These are phyloP conservation scores for Populus hybrid DNA, from an alignment of 441 rosid genomes.

Conservation along the genomic window DNA sequence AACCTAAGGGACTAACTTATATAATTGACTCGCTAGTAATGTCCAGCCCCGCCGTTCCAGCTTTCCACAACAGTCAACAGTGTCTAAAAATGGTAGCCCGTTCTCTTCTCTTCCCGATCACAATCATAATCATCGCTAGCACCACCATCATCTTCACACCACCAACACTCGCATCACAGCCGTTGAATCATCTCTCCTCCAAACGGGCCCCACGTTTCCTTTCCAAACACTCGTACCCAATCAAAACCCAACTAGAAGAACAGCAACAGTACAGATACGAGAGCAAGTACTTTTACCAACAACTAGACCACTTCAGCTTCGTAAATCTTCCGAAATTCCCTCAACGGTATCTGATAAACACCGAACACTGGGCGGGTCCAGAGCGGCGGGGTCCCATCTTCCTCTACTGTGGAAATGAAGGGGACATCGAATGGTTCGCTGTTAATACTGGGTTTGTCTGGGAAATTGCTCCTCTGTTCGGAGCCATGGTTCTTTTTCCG, in stretches of 20 bases:
- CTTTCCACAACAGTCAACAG: background rate
- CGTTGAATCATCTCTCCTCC: conserved; percentile 13
- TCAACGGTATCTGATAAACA: conserved; percentile 71
- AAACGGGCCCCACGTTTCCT: conserved; percentile 42
- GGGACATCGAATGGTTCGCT: conserved; percentile 89
- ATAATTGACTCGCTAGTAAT: background rate
- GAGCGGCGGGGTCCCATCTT: conserved; percentile 62
- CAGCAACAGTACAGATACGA: conserved; percentile 49
- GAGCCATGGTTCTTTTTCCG: conserved; percentile 79
- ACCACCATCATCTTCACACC: conserved; percentile 21
- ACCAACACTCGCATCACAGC: conserved; percentile 24
- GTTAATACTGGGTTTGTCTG: conserved; percentile 73
- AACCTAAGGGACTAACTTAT: too few species aligned
- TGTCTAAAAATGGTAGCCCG: conserved; percentile 32
- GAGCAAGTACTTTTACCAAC: conserved; percentile 59
- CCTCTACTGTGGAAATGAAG: conserved; percentile 88
- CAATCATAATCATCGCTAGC: conserved; percentile 24
- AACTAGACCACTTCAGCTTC: conserved; percentile 88
- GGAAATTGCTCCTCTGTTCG: conserved; percentile 80
- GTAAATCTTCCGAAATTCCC: conserved; percentile 54
- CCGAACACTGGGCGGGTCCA: conserved; percentile 72
- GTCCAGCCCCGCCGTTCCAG: background rate
- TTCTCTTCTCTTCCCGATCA: conserved; percentile 18
- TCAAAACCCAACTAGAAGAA: conserved; percentile 11
- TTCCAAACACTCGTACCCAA: conserved; percentile 26